phyloP scores from a whole-genome alignment of 371 early-diverging fungal genomes.

The Lichtheimia ramosa region DNA sequence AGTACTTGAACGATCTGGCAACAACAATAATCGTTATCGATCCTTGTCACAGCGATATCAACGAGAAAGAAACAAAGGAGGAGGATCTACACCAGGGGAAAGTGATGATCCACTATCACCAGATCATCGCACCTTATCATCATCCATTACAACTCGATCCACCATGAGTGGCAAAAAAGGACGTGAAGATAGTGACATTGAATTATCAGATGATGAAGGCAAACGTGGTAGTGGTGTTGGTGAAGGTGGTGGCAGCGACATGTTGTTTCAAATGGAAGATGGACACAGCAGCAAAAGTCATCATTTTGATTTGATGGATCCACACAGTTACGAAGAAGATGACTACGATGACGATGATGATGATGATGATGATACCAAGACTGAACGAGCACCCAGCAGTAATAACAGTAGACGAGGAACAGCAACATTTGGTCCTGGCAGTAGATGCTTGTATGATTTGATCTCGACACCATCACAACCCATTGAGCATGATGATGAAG shows the following conservation, averaged over 20 bases:
- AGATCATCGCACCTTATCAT: slow-evolving; percentile 2
- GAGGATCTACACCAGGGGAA: slow-evolving; percentile 2
- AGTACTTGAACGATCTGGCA: background rate
- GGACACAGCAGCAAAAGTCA: background rate
- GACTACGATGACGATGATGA: too few species aligned
- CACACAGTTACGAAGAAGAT: slow-evolving; percentile 2
- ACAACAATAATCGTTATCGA: slow-evolving; percentile 13
- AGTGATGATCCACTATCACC: slow-evolving; percentile 18
- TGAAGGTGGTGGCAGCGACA: background rate
- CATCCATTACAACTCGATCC: too few species aligned
- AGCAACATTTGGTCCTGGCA: too few species aligned
- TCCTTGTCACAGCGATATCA: slow-evolving; percentile 42
- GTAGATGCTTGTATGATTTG: too few species aligned
- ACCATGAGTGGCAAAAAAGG: background rate
- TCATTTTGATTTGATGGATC: slow-evolving; percentile 6
- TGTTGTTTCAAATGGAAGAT: background rate
- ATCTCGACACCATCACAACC: too few species aligned
- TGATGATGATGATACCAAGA: too few species aligned
- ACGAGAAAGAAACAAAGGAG: slow-evolving; percentile 19
- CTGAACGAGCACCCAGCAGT: too few species aligned
- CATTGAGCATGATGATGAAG: too few species aligned
- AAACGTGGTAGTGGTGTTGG: too few species aligned
- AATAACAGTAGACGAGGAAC: too few species aligned
- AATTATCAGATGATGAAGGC: slow-evolving; percentile 42
- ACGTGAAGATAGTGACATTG: slow-evolving; percentile 45